Evolutionary conservation across 352 stramenopile species (phyloP), one percentile per base, ranked within the genome.

Genomic region (Globisporangium megalacanthum): DNA sequence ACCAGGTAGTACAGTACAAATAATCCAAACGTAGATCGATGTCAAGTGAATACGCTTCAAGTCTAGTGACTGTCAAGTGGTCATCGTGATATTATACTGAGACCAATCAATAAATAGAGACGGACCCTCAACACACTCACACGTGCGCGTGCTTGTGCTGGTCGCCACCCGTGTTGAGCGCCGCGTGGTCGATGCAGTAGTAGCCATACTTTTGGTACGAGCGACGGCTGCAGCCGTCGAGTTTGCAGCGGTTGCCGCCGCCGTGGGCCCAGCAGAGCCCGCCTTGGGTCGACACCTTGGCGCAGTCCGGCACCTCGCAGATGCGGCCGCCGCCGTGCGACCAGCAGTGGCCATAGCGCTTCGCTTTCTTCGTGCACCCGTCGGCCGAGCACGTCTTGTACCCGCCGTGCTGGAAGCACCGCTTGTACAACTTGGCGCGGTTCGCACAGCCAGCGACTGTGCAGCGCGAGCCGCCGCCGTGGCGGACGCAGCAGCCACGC

Each of bases 201-300:
- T 80, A 83, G 15, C 69, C 71, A 54, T 75, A 64, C 54, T 75
- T 75, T 46, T 80, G 73, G 64, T 79, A 79, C 31, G 65, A 73
- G 11, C 69, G 66, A 48, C 77, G 77, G 44, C 49, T 75, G 66
- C 73, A 83, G 44, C 70, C 69, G 17, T 77, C 68, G 35, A 73
- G 58, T 35, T 66, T 68, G 62, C 73, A 83, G 47, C 68, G 67
- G 54, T 75, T 76, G 56, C 72, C 72, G 36, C 85, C 83, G n/a
- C 83, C 83, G 61, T 91, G 80, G 0, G 80, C 80, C 77, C 82
- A 90, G 66, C 83, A 93, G 6, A 82, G 71, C 0, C 83, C 83
- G 37, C 79, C 75, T 22, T 88, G 77, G 0, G 78, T 79, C 19
- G 80, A 79, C 20, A 88, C 79, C 53, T 89, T 90, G 59, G 64